Evolutionary conservation across 2,329 filamentous ascomycete species (phyloP).

Genomic region (Domatiomyces globalis): DNA sequence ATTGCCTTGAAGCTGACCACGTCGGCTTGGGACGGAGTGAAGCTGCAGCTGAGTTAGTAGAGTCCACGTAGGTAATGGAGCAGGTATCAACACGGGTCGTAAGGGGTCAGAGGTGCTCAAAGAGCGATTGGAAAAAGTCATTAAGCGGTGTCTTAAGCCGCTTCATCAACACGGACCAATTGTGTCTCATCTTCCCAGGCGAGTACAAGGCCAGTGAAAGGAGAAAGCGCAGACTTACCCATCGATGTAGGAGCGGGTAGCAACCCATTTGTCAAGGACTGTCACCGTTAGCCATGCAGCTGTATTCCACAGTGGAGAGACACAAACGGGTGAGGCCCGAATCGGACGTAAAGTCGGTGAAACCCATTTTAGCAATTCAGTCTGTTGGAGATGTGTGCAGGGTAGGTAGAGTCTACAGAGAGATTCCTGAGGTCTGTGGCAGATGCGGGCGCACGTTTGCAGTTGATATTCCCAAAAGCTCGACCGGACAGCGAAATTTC

Average conservation of each 20-base stretch:
- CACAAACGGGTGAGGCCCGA: conserved; percentile 46
- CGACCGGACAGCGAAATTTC: background rate
- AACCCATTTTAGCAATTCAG: conserved; percentile 40
- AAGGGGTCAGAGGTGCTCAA: conserved; percentile 56
- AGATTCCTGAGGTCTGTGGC: background rate
- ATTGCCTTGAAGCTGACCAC: conserved; percentile 89
- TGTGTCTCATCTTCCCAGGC: conserved; percentile 57
- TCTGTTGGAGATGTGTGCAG: background rate
- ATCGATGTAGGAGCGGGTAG: conserved; percentile 65
- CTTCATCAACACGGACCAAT: conserved; percentile 96
- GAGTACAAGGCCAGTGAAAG: conserved; percentile 18
- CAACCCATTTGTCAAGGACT: conserved; percentile 61
- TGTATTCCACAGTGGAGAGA: conserved; percentile 7
- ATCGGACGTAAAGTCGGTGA: conserved; percentile 51
- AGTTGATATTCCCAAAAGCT: background rate
- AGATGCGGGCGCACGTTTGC: background rate
- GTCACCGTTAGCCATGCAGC: conserved; percentile 14
- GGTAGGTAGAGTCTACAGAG: background rate
- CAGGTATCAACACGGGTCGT: conserved; percentile 1
- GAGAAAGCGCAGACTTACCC: conserved; percentile 48
- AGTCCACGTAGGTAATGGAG: conserved; percentile 1
- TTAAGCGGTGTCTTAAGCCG: conserved; percentile 77
- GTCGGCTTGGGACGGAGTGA: conserved; percentile 79
- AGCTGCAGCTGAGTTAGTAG: conserved; percentile 29
- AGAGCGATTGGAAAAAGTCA: conserved; percentile 65